These are phyloP conservation scores for Paraphoma sp. DNA, from an alignment of 2,329 filamentous ascomycete species.

Conservation along the genomic window DNA sequence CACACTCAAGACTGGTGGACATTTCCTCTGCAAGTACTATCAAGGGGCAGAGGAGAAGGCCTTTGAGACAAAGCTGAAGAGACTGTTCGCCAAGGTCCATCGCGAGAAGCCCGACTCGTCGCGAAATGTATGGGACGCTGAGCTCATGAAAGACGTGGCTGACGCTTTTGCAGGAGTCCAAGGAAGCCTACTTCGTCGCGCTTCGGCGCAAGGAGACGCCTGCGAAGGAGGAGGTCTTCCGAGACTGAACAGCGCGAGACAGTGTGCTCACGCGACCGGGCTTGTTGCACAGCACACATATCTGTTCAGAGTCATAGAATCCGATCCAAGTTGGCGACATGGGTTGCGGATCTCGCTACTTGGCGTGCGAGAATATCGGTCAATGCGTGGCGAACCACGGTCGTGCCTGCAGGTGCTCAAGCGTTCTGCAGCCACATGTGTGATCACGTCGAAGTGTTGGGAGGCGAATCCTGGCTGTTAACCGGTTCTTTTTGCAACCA, in stretches of 20 bases:
- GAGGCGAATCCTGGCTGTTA: conserved; percentile 8
- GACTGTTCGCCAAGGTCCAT: conserved; percentile 79
- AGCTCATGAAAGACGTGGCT: background rate
- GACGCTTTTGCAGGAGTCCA: conserved; percentile 68
- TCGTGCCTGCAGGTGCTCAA: conserved; percentile 1
- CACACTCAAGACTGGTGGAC: conserved; percentile 79
- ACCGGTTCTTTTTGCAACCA: conserved; percentile 10
- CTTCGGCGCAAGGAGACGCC: conserved; percentile 68
- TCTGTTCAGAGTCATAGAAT: background rate
- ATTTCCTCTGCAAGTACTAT: conserved; percentile 98
- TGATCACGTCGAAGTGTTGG: conserved; percentile 21
- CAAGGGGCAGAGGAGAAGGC: conserved; percentile 85
- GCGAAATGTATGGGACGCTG: conserved; percentile 67
- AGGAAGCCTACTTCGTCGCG: conserved; percentile 86
- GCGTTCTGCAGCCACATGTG: conserved; percentile 23
- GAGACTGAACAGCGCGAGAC: conserved; percentile 20
- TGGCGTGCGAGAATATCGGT: background rate
- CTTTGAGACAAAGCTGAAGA: conserved; percentile 76
- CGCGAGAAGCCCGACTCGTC: conserved; percentile 93
- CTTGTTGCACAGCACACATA: background rate
- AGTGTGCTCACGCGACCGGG: background rate
- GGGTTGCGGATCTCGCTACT: background rate
- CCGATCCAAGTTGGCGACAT: background rate
- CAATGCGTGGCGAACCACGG: background rate
- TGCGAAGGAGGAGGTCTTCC: conserved; percentile 55